These are phyloP conservation scores for Aspergillus leporis DNA, from an alignment of 495 filamentous ascomycete species.

Conservation along the genomic window DNA sequence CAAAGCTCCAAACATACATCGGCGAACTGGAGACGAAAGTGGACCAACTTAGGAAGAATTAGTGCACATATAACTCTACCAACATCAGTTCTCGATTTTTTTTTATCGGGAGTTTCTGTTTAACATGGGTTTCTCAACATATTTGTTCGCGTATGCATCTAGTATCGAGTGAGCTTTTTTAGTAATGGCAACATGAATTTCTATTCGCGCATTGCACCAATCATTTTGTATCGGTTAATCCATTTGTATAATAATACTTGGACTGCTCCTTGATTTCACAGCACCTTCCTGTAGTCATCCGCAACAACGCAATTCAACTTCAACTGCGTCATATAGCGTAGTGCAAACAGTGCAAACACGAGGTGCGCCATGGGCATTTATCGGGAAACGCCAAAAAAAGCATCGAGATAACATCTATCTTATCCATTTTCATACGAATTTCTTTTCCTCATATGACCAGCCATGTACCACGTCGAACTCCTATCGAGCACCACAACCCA, in stretches of 20 bases:
- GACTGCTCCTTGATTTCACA: background rate
- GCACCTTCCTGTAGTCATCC: background rate
- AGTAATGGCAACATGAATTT: background rate
- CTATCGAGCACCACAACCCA: constrained; percentile 67
- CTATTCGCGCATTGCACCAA: background rate
- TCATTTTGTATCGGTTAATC: background rate
- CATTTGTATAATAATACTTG: background rate
- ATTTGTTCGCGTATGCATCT: constrained; percentile 4
- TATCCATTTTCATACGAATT: constrained; percentile 4
- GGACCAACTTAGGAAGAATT: constrained; percentile 64
- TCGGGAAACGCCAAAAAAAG: constrained; percentile 6
- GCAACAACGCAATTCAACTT: no score
- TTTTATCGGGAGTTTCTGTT: background rate
- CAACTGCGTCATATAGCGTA: constrained; percentile 10
- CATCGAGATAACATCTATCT: constrained; percentile 1
- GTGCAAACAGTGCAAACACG: constrained; percentile 37
- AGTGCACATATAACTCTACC: background rate
- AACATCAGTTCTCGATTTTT: background rate
- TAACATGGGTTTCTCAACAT: background rate
- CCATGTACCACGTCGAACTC: constrained; percentile 70
- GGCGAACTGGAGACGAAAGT: constrained; percentile 79
- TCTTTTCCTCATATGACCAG: background rate
- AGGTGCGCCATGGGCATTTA: background rate
- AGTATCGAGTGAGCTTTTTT: constrained; percentile 6
- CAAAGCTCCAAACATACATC: constrained; percentile 82